phyloP scores from a whole-genome alignment of 2,329 filamentous ascomycete genomes.

The Xylaria sp. region DNA sequence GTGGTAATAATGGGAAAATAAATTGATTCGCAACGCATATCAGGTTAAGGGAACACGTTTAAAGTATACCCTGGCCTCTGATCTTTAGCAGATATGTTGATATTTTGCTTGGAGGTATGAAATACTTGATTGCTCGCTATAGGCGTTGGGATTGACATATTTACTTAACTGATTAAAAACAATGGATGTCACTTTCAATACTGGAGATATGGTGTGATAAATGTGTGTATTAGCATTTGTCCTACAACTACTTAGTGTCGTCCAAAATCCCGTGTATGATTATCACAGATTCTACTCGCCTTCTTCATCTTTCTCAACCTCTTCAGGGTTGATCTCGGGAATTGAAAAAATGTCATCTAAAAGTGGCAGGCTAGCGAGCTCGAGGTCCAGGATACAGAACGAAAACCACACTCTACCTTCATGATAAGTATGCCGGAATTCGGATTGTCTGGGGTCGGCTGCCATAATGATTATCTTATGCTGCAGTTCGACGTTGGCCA shows the following conservation, averaged over 20 bases:
- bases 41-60: background rate
- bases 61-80: background rate
- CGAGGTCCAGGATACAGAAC: conserved; percentile 27
- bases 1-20: background rate
- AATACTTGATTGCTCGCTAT: background rate
- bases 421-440: conserved; percentile 27
- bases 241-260: no score
- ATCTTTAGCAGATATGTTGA: background rate
- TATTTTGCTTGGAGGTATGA: background rate
- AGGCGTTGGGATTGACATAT: background rate
- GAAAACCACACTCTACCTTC: conserved; percentile 31
- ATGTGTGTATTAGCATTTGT: no score
- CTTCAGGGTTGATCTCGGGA: background rate
- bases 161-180: background rate
- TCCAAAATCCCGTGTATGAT: no score
- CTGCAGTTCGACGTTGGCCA: conserved; percentile 24
- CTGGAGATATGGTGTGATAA: no score
- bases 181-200: no score
- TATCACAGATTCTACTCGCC: no score
- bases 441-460: conserved; percentile 13
- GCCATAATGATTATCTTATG: conserved; percentile 23
- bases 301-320: background rate
- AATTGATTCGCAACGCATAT: background rate
- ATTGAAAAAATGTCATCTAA: background rate
- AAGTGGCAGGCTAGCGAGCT: conserved; percentile 21